Conservation (phyloP, 148 eudicot genomes). For the Rhododendron vialii region DNA sequence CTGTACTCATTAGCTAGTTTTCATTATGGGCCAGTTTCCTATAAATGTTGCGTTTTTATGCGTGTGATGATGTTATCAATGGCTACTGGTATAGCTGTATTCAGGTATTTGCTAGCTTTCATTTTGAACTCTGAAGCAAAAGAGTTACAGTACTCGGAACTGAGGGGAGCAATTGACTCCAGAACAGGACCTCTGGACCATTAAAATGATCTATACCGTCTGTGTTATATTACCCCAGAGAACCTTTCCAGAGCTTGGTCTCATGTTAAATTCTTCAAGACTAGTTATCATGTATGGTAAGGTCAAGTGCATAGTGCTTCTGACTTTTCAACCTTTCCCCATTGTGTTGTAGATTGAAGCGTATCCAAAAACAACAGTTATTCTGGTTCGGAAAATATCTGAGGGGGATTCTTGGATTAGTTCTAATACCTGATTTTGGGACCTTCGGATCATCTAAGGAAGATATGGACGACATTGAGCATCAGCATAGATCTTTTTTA, state of each 20-base stretch:
- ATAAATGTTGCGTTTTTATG: neutral
- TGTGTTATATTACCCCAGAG: neutral
- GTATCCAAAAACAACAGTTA: conserved; percentile 91
- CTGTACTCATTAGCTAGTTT: no score
- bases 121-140: neutral
- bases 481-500: neutral
- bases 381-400: conserved; percentile 83
- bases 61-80: no score
- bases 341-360: conserved; percentile 64
- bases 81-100: no score
- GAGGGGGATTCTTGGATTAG: conserved; percentile 96
- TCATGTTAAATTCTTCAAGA: neutral
- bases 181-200: neutral
- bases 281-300: neutral
- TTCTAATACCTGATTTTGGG: conserved; percentile 83
- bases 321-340: neutral
- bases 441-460: neutral
- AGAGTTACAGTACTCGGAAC: neutral
- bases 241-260: neutral
- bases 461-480: neutral
- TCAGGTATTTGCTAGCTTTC: neutral
- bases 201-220: neutral
- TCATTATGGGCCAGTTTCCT: neutral
- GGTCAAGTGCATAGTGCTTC: neutral
- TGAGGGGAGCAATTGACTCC: neutral